Conservation (phyloP, 306 rosid genomes). For the Hippophae gyantsensis region DNA sequence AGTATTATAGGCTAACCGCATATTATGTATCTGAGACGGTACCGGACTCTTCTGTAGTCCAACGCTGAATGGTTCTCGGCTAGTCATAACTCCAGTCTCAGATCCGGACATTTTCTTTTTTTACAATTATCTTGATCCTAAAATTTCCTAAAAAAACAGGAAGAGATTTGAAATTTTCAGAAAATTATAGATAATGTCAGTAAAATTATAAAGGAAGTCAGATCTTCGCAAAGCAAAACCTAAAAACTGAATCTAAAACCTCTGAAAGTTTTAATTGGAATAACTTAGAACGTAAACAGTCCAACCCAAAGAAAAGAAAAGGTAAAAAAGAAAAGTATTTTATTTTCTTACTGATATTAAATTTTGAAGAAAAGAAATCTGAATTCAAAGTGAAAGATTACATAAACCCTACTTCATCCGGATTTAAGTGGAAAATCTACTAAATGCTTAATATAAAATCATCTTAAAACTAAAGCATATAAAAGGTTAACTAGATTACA, state of each 20-base stretch:
- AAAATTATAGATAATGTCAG: too few species aligned
- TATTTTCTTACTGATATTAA: neutral
- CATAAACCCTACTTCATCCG: slow-evolving; percentile 1
- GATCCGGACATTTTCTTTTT: slow-evolving; percentile 50
- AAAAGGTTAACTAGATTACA: slow-evolving; percentile 1
- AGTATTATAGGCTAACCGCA: slow-evolving; percentile 34
- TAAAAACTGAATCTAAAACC: slow-evolving; percentile 6
- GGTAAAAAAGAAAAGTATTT: neutral
- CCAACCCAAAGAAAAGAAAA: neutral
- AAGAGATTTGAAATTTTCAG: neutral
- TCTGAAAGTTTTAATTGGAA: neutral
- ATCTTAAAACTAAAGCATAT: too few species aligned
- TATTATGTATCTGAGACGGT: slow-evolving; percentile 17
- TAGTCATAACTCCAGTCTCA: slow-evolving; percentile 44
- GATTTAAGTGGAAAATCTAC: neutral
- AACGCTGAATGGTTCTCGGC: slow-evolving; percentile 37
- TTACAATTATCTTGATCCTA: slow-evolving; percentile 5
- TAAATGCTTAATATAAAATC: too few species aligned
- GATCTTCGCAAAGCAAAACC: neutral
- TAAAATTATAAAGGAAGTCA: neutral
- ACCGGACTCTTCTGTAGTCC: slow-evolving; percentile 29
- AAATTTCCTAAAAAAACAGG: slow-evolving; percentile 5
- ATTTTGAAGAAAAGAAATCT: neutral
- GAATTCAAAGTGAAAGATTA: neutral
- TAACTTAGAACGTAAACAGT: neutral